Percentiles rank a stretch among this genome's conserved stretches.
Conservation (phyloP, 257 asterid species). For the Anisodus tanguticus region DNA sequence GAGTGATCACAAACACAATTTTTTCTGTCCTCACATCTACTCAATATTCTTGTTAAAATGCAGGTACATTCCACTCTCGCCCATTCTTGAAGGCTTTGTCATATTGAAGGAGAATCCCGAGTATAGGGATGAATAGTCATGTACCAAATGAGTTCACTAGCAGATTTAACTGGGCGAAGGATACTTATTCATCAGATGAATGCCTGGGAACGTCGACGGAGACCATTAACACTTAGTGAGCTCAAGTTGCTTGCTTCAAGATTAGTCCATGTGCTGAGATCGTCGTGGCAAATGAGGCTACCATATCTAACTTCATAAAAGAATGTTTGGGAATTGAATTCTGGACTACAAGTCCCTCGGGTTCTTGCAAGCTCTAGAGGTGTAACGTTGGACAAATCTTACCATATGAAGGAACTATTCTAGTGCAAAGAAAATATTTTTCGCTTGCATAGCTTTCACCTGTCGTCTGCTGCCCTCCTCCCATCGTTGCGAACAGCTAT, state of each 20-base stretch:
- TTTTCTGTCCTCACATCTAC: neutral
- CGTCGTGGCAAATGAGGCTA: neutral
- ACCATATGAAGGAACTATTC: neutral
- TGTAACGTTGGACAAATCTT: neutral
- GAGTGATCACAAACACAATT: neutral
- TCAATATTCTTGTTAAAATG: constrained; percentile 15
- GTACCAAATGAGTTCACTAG: neutral
- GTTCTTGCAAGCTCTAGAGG: neutral
- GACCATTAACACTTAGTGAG: neutral
- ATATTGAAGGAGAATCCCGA: constrained; percentile 91
- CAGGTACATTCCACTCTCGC: constrained; percentile 89
- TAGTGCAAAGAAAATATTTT: neutral
- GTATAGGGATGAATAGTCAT: constrained; percentile 58
- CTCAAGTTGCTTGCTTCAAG: neutral
- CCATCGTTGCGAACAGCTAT: neutral
- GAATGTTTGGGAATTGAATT: neutral
- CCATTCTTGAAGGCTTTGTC: constrained; percentile 94
- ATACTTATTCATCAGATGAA: neutral
- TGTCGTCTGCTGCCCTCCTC: neutral
- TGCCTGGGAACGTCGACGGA: neutral
- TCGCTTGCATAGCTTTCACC: neutral
- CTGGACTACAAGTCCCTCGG: neutral
- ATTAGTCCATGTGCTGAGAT: neutral
- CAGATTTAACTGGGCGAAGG: neutral
- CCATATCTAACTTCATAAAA: neutral